A percentile compares a stretch with the other conserved stretches of the same genome.
phyloP scores from a whole-genome alignment of 106 monocot genomes.

The Allium fistulosum region DNA sequence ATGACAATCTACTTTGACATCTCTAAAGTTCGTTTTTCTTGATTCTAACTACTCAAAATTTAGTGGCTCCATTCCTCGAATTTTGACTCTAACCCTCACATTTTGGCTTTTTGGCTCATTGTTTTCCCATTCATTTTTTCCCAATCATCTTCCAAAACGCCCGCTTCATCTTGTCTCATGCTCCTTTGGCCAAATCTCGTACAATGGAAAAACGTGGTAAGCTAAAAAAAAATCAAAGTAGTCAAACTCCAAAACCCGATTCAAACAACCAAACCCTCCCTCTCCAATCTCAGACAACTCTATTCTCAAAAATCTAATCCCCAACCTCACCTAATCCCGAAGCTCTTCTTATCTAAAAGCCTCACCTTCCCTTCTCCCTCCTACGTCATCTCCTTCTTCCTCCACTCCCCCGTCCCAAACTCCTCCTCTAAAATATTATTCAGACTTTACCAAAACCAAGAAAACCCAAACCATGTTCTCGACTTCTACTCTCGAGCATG shows the following conservation, averaged over 20 bases:
- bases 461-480: slow-evolving; percentile 21
- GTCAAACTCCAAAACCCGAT: slow-evolving; percentile 15
- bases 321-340: slow-evolving; percentile 15
- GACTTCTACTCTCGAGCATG: slow-evolving; percentile 38
- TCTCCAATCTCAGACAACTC: slow-evolving; percentile 46
- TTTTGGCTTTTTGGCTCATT: too few species aligned
- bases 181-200: too few species aligned
- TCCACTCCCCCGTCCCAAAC: slow-evolving; percentile 1
- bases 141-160: too few species aligned
- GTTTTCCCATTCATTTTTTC: too few species aligned
- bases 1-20: too few species aligned
- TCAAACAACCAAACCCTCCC: slow-evolving; percentile 13
- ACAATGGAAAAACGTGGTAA: too few species aligned
- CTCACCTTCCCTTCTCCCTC: slow-evolving; percentile 42
- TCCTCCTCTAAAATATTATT: slow-evolving; percentile 35
- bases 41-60: too few species aligned
- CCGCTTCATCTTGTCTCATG: too few species aligned
- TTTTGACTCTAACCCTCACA: too few species aligned
- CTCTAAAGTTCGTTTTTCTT: too few species aligned
- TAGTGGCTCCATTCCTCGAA: too few species aligned
- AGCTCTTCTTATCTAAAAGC: slow-evolving; percentile 46
- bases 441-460: slow-evolving; percentile 16
- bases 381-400: slow-evolving; percentile 53
- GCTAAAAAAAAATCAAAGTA: too few species aligned
- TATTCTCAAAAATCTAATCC: slow-evolving; percentile 9